Evolutionary conservation across 2,329 filamentous ascomycete species (phyloP).

Genomic region (Sarocladium strictum): DNA sequence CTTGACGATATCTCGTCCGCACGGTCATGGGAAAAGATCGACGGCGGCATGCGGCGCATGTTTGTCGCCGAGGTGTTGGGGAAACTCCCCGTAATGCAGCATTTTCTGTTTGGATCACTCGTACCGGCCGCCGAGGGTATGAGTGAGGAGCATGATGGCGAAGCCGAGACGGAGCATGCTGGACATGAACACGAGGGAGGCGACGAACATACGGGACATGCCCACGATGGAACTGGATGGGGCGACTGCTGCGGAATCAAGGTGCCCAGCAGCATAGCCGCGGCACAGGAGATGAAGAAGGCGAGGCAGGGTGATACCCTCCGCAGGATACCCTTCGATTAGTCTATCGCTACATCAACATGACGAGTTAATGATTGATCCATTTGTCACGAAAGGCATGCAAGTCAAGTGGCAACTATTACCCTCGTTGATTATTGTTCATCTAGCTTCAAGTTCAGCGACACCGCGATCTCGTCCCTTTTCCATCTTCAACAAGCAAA

Average conservation of each 20-base stretch:
- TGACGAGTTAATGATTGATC: too few relatives aligned
- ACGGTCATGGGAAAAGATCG: conserved; percentile 86
- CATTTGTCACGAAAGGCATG: too few relatives aligned
- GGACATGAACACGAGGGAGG: conserved; percentile 35
- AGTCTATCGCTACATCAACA: conserved; percentile 8
- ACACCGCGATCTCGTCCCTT: not conserved
- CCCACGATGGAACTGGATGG: conserved; percentile 65
- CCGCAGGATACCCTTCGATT: conserved; percentile 79
- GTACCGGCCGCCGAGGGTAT: conserved; percentile 77
- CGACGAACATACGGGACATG: conserved; percentile 40
- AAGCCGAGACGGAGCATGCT: conserved; percentile 44
- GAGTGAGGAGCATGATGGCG: conserved; percentile 54
- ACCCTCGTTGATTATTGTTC: not conserved
- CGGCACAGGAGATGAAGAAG: conserved; percentile 84
- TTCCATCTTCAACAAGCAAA: not conserved
- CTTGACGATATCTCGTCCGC: conserved; percentile 92
- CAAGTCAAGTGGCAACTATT: too few relatives aligned
- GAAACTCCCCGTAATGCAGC: conserved; percentile 97
- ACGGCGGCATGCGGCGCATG: conserved; percentile 94
- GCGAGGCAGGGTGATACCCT: conserved; percentile 52
- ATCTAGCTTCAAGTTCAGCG: not conserved
- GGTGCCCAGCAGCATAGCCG: conserved; percentile 89
- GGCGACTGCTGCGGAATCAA: conserved; percentile 98
- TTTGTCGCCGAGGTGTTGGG: conserved; percentile 87
- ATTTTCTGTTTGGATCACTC: conserved; percentile 88